Evolutionary conservation across 1,284 basidiomycete genomes (phyloP).

Genomic region (Cryptococcus depauperatus): DNA sequence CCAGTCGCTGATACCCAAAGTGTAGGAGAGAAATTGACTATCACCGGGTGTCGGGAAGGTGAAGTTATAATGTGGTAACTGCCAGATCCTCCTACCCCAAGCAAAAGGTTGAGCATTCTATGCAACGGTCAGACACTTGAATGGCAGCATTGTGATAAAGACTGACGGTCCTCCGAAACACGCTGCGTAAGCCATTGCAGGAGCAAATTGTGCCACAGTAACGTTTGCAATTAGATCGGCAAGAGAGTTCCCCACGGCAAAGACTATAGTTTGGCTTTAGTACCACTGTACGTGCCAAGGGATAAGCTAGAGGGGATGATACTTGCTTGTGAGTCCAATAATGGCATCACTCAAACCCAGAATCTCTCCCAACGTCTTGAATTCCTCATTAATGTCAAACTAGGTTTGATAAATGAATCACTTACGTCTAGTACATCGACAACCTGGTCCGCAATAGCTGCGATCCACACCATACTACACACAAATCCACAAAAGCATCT

Average conservation of each 20-base stretch:
- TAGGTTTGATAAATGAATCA: neutral
- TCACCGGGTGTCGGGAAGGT: conserved; percentile 56
- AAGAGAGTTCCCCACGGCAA: conserved; percentile 90
- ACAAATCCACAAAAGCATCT: conserved; percentile 82
- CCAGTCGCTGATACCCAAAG: conserved; percentile 75
- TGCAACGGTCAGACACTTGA: conserved; percentile 27
- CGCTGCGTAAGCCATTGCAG: conserved; percentile 48
- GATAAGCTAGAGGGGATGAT: neutral
- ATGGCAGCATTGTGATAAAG: neutral
- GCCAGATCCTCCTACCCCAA: conserved; percentile 49
- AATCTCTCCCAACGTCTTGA: conserved; percentile 79
- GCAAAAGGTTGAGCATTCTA: conserved; percentile 93
- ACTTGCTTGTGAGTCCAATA: conserved; percentile 57
- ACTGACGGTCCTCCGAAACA: conserved; percentile 45
- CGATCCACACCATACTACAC: conserved; percentile 87
- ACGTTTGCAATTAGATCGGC: conserved; percentile 96
- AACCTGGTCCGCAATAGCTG: conserved; percentile 89
- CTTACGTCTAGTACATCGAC: conserved; percentile 73
- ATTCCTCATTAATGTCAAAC: neutral
- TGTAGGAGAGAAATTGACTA: conserved; percentile 72
- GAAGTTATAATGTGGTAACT: conserved; percentile 40
- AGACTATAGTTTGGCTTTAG: conserved; percentile 48
- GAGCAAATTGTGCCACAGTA: conserved; percentile 63
- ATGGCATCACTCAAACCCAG: conserved; percentile 95
- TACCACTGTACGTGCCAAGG: neutral